phyloP scores from a whole-genome alignment of 2,329 filamentous ascomycete species.

The Coniosporium tulheliwenetii region DNA sequence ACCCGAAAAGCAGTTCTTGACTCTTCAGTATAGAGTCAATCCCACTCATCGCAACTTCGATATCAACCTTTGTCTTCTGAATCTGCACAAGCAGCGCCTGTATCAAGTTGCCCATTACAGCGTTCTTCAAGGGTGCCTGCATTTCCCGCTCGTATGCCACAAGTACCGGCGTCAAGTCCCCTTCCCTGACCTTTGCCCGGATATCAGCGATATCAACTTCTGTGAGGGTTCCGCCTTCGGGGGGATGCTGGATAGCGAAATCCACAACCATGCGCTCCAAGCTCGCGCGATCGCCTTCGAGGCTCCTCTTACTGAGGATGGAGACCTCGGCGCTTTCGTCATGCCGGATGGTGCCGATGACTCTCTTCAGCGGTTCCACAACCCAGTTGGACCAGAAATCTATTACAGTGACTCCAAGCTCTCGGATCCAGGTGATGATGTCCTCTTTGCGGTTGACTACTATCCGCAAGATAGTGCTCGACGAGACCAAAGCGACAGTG shows the following conservation, averaged over 20 bases:
- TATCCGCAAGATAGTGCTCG: conserved; percentile 71
- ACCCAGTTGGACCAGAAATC: conserved; percentile 98
- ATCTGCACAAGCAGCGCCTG: conserved; percentile 88
- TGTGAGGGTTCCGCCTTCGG: conserved; percentile 40
- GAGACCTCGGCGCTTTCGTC: conserved; percentile 87
- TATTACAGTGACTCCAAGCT: conserved; percentile 60
- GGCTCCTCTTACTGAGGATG: conserved; percentile 85
- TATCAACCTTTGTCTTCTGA: conserved; percentile 97
- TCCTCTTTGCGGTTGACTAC: conserved; percentile 60
- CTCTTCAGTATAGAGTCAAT: conserved; percentile 92
- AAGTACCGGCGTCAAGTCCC: conserved; percentile 83
- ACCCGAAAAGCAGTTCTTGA: conserved; percentile 86
- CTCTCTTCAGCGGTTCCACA: conserved; percentile 64
- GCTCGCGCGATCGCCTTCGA: conserved; percentile 79
- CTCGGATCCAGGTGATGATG: conserved; percentile 63
- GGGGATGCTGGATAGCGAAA: conserved; percentile 73
- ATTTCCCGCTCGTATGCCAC: conserved; percentile 85
- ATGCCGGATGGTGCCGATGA: conserved; percentile 85
- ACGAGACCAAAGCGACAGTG: conserved; percentile 57
- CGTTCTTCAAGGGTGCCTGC: conserved; percentile 64
- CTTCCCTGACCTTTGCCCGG: conserved; percentile 67
- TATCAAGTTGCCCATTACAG: conserved; percentile 72
- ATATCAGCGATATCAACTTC: conserved; percentile 61
- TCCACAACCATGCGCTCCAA: conserved; percentile 97
- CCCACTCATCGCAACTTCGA: conserved; percentile 88